These are phyloP conservation scores for Triticum urartu DNA, from an alignment of 176 grass and related monocot species.

Conservation along the genomic window DNA sequence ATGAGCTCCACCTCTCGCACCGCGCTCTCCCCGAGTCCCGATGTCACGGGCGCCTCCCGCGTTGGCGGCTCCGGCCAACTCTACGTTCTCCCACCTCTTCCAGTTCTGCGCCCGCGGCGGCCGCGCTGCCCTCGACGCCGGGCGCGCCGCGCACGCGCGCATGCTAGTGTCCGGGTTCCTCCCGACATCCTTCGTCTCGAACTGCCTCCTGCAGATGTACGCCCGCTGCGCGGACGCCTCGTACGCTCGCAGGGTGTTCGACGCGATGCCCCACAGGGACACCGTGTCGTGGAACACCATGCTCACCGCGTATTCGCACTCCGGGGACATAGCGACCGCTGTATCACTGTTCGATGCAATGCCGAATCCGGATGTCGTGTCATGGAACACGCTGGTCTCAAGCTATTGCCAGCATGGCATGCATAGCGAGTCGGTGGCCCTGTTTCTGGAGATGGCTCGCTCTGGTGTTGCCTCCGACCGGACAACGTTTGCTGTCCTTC, in stretches of 20 bases:
- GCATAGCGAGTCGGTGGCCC: constrained; percentile 29
- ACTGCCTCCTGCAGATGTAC: constrained; percentile 83
- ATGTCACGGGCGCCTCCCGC: background rate
- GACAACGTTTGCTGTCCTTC: constrained; percentile 54
- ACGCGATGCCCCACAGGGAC: constrained; percentile 49
- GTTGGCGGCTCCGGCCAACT: background rate
- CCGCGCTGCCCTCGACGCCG: constrained; percentile 31
- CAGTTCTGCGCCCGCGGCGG: constrained; percentile 51
- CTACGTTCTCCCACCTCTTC: constrained; percentile 67
- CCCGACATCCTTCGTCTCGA: constrained; percentile 65
- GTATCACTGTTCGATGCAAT: constrained; percentile 48
- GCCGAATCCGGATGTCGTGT: constrained; percentile 60
- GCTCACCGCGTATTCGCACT: constrained; percentile 44
- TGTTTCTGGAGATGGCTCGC: constrained; percentile 58
- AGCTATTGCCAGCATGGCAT: constrained; percentile 43
- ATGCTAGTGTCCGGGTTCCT: constrained; percentile 61
- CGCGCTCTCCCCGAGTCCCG: background rate
- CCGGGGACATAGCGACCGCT: constrained; percentile 21
- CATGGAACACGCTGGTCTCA: constrained; percentile 65
- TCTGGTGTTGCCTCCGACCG: constrained; percentile 33
- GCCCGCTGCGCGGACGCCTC: constrained; percentile 36
- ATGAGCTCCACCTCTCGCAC: background rate
- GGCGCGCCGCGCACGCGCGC: constrained; percentile 52
- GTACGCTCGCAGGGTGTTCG: constrained; percentile 51
- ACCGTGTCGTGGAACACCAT: constrained; percentile 78